phyloP scores from a whole-genome alignment of 345 rosid genomes.

The Anastatica hierochuntica region DNA sequence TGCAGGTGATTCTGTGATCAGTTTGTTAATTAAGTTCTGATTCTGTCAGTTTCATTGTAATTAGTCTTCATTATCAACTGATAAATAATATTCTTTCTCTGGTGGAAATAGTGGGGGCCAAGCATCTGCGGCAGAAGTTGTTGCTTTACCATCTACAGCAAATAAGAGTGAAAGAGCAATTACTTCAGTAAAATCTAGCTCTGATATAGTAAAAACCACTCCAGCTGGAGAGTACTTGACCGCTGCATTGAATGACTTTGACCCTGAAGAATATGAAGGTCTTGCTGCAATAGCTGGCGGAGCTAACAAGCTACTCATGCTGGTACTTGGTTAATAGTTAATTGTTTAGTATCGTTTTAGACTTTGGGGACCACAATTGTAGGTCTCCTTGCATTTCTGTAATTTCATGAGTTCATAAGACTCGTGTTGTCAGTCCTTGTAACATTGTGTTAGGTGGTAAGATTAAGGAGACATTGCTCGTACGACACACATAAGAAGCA shows the following conservation, averaged over 20 bases:
- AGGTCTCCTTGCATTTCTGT: too few relatives aligned
- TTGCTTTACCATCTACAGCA: constrained; percentile 31
- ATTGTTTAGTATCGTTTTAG: not conserved
- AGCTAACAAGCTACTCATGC: constrained; percentile 97
- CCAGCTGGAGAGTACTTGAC: constrained; percentile 98
- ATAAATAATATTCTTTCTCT: constrained; percentile 11
- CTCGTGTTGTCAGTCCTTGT: too few relatives aligned
- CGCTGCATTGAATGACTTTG: constrained; percentile 84
- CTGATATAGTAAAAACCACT: constrained; percentile 66
- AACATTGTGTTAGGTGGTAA: too few relatives aligned
- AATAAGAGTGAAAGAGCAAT: constrained; percentile 51
- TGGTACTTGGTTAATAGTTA: constrained; percentile 39
- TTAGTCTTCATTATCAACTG: constrained; percentile 6
- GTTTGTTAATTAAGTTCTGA: constrained; percentile 3
- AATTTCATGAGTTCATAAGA: too few relatives aligned
- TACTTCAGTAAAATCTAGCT: constrained; percentile 59
- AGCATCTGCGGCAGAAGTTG: constrained; percentile 39
- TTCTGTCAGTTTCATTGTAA: not conserved
- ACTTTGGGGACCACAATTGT: too few relatives aligned
- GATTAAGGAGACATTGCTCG: too few relatives aligned
- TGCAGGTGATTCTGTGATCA: constrained; percentile 33
- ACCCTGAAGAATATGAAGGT: constrained; percentile 87
- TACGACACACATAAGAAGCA: too few relatives aligned
- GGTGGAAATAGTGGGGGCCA: constrained; percentile 37
- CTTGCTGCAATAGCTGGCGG: constrained; percentile 97